These are phyloP conservation scores for Cyclostephanos tholiformis DNA, from an alignment of 108 stramenopile genomes.

Conservation along the genomic window DNA sequence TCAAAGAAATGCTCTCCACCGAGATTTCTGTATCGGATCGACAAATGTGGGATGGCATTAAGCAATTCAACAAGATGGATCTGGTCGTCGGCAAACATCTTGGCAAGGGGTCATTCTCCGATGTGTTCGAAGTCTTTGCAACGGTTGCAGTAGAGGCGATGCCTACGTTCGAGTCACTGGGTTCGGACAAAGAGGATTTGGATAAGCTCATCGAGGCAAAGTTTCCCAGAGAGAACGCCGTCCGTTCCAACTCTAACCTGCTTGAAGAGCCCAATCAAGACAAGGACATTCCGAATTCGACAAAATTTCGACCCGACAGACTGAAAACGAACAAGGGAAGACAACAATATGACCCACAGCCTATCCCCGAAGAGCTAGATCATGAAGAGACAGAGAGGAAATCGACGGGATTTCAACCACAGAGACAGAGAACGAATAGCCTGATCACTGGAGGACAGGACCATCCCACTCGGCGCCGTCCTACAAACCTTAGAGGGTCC, in stretches of 20 bases:
- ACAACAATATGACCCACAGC: no score
- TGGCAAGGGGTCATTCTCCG: constrained; percentile 33
- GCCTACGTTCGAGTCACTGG: background rate
- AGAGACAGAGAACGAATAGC: background rate
- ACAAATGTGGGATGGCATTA: constrained; percentile 5
- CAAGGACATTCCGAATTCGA: background rate
- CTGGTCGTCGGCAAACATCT: constrained; percentile 27
- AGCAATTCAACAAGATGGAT: constrained; percentile 19
- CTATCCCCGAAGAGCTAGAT: no score
- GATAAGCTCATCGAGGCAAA: constrained; percentile 9
- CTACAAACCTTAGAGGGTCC: background rate
- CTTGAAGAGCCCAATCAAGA: background rate
- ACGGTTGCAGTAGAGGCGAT: background rate
- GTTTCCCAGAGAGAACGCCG: background rate
- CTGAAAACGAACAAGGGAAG: background rate
- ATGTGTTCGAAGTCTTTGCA: constrained; percentile 30
- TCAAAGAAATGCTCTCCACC: background rate
- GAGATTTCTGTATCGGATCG: background rate
- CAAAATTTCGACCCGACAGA: background rate
- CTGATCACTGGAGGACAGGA: no score
- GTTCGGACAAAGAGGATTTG: background rate
- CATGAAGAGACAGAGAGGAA: background rate
- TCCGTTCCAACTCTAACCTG: no score
- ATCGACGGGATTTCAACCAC: background rate
- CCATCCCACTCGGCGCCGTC: no score